These are phyloP conservation scores for Phlebiopsis gigantea DNA, from an alignment of 768 basidiomycete species.

Conservation along the genomic window DNA sequence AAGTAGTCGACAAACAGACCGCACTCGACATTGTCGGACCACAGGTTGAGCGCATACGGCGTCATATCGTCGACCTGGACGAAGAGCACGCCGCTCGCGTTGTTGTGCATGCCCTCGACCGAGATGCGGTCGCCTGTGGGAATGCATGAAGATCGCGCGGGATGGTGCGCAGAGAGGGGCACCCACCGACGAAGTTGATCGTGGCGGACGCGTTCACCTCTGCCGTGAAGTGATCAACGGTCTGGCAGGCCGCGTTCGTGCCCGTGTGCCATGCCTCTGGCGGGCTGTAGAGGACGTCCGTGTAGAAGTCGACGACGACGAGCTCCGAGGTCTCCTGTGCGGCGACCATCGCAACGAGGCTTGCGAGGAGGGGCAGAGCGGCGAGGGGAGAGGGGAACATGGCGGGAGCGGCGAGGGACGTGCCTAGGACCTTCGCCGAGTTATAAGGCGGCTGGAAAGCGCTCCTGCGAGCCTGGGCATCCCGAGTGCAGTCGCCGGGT, in stretches of 20 bases:
- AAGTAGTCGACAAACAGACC: neutral
- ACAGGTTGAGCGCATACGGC: slow-evolving; percentile 1
- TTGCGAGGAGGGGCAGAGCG: neutral
- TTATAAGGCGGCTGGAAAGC: neutral
- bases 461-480: neutral
- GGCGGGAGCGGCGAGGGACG: neutral
- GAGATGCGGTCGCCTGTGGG: slow-evolving; percentile 1
- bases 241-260: neutral
- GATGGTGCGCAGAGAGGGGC: neutral
- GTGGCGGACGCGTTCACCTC: slow-evolving; percentile 1
- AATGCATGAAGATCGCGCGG: neutral
- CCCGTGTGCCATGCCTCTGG: neutral
- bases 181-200: slow-evolving; percentile 5
- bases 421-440: neutral
- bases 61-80: slow-evolving; percentile 1
- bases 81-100: slow-evolving; percentile 5
- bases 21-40: slow-evolving; percentile 1
- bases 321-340: neutral
- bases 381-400: slow-evolving; percentile 6
- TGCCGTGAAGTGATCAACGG: slow-evolving; percentile 5
- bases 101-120: slow-evolving; percentile 6
- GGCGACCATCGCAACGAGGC: neutral
- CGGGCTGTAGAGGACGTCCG: slow-evolving; percentile 4
- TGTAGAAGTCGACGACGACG: slow-evolving; percentile 5
- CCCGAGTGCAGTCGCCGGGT: neutral